Evolutionary conservation across 768 basidiomycete species (phyloP).

Genomic region (Mycena floridula): DNA sequence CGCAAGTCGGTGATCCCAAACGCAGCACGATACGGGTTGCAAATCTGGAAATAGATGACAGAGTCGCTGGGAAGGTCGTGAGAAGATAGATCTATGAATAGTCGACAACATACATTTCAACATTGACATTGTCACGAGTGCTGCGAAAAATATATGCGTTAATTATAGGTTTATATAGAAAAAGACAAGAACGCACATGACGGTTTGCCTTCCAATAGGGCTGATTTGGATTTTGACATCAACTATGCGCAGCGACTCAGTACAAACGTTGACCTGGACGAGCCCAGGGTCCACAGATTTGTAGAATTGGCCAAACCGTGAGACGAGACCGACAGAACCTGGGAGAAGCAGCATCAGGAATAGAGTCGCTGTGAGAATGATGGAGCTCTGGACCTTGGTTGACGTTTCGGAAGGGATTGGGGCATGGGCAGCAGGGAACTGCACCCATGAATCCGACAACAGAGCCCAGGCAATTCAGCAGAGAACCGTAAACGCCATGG

Average conservation of each 20-base stretch:
- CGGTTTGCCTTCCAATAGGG: conserved; percentile 78
- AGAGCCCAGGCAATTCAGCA: conserved; percentile 65
- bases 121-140: conserved; percentile 94
- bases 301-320: conserved; percentile 95
- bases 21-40: conserved; percentile 87
- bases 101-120: conserved; percentile 66
- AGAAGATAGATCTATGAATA: neutral
- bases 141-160: too few relatives aligned
- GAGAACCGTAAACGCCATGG: conserved; percentile 82
- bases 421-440: conserved; percentile 77
- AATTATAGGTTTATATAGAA: neutral
- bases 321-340: conserved; percentile 88
- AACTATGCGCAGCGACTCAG: conserved; percentile 78
- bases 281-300: conserved; percentile 92
- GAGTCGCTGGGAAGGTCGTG: conserved; percentile 53
- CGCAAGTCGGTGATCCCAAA: conserved; percentile 91
- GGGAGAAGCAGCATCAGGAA: conserved; percentile 1
- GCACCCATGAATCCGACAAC: conserved; percentile 67
- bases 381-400: conserved; percentile 54
- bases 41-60: conserved; percentile 89
- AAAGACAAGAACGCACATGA: conserved; percentile 47
- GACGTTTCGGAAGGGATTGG: conserved; percentile 83
- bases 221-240: conserved; percentile 97
- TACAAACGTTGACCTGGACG: conserved; percentile 90
- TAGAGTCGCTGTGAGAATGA: neutral